These are phyloP conservation scores for Annona squamosa DNA, from an alignment of 164 flowering plant genomes.

Conservation along the genomic window DNA sequence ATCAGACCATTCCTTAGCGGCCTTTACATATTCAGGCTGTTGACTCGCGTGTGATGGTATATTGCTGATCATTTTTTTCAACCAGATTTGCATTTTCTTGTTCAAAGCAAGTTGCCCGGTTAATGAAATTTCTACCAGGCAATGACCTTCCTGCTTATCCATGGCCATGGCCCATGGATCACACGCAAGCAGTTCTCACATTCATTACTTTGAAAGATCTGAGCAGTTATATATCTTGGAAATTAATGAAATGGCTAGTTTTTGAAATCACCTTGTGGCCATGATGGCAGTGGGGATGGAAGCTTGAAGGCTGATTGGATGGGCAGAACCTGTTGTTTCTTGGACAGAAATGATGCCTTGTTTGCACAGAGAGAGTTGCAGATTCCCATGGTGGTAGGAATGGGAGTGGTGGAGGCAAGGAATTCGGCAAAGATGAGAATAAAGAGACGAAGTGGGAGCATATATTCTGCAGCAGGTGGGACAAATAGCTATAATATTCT, in stretches of 20 bases:
- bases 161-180: neutral
- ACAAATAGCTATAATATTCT: neutral
- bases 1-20: too few relatives aligned
- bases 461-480: neutral
- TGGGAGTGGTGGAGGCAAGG: neutral
- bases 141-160: neutral
- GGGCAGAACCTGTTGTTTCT: conserved; percentile 15
- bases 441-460: neutral
- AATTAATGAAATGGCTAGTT: neutral
- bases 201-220: too few relatives aligned
- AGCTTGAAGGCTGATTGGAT: conserved; percentile 45
- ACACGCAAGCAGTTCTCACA: neutral
- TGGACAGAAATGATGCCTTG: neutral
- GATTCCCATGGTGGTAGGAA: conserved; percentile 1
- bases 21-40: too few relatives aligned
- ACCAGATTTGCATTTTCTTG: too few relatives aligned
- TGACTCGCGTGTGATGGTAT: too few relatives aligned
- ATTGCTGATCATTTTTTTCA: too few relatives aligned
- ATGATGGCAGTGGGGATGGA: conserved; percentile 46
- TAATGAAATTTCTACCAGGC: neutral
- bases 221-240: neutral
- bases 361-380: neutral
- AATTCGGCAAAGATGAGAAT: neutral
- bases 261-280: conserved; percentile 36
- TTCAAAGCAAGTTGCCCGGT: neutral